A percentile compares a stretch with the other conserved stretches of the same genome.
Conservation (phyloP, 345 rosid species). For the Arabidopsis suecica region DNA sequence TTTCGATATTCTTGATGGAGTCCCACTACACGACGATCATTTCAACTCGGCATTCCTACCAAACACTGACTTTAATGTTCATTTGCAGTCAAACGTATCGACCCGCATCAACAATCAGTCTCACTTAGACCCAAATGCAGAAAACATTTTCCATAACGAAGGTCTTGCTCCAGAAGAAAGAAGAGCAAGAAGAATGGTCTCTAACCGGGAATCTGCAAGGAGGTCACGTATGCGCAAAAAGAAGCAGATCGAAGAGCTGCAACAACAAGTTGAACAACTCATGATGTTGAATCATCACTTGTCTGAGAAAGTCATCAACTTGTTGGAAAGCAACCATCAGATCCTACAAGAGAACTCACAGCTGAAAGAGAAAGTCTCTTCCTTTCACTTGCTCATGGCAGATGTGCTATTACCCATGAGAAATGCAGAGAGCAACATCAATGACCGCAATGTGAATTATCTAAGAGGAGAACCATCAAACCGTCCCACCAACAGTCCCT, state of each 20-base stretch:
- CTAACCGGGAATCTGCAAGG: conserved; percentile 82
- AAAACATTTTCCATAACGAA: conserved; percentile 9
- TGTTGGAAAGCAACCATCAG: conserved; percentile 73
- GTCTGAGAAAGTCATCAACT: conserved; percentile 65
- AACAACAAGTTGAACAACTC: conserved; percentile 65
- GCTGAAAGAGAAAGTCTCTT: conserved; percentile 68
- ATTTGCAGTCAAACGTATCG: conserved; percentile 39
- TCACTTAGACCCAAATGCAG: conserved; percentile 43
- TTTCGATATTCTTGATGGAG: conserved; percentile 41
- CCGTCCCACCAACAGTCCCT: conserved; percentile 32
- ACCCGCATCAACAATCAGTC: conserved; percentile 34
- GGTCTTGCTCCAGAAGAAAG: conserved; percentile 49
- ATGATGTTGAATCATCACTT: conserved; percentile 62
- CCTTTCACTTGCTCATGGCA: conserved; percentile 61
- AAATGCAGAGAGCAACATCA: conserved; percentile 43
- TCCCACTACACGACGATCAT: conserved; percentile 48
- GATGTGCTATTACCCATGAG: conserved; percentile 58
- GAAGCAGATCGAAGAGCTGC: conserved; percentile 78
- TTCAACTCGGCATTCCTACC: conserved; percentile 43
- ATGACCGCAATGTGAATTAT: conserved; percentile 33
- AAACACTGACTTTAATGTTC: conserved; percentile 37
- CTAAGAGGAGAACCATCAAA: conserved; percentile 52
- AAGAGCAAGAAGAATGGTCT: conserved; percentile 69
- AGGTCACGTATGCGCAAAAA: conserved; percentile 75
- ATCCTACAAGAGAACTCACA: conserved; percentile 74